Percentiles rank a stretch among this genome's conserved stretches.
Conservation (phyloP, 768 basidiomycete species). For the Lactarius trivialis region DNA sequence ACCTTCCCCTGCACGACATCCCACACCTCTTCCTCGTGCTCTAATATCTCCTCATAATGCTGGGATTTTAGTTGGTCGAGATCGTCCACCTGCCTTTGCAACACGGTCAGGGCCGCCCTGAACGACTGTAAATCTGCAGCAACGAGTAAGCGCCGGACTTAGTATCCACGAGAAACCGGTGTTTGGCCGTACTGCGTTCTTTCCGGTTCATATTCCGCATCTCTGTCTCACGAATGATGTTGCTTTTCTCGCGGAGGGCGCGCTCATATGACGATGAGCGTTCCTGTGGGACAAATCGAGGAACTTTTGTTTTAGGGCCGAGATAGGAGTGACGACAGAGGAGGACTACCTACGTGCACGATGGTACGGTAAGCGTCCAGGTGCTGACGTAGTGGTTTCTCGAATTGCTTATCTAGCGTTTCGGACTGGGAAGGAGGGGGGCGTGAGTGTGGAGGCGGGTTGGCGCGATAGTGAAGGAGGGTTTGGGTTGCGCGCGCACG, state of each 20-base stretch:
- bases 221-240: slow-evolving; percentile 80
- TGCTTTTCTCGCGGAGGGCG: slow-evolving; percentile 74
- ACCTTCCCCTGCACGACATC: slow-evolving; percentile 84
- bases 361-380: slow-evolving; percentile 71
- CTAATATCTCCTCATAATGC: slow-evolving; percentile 85
- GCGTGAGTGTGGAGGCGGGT: not conserved
- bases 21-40: slow-evolving; percentile 96
- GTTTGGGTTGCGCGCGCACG: slow-evolving; percentile 26
- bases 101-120: slow-evolving; percentile 69
- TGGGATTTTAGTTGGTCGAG: slow-evolving; percentile 77
- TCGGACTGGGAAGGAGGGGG: slow-evolving; percentile 50
- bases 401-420: slow-evolving; percentile 79
- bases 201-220: slow-evolving; percentile 77
- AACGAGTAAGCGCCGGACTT: slow-evolving; percentile 1
- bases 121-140: slow-evolving; percentile 80
- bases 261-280: slow-evolving; percentile 81
- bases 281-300: slow-evolving; percentile 47
- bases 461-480: not conserved
- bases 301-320: not conserved
- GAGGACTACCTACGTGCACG: slow-evolving; percentile 48
- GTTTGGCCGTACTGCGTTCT: slow-evolving; percentile 61
- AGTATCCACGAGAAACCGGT: not conserved
- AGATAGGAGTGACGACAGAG: slow-evolving; percentile 1
- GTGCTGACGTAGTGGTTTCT: slow-evolving; percentile 82
- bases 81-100: slow-evolving; percentile 89